Base-by-base conservation (phyloP, 2,329 filamentous ascomycete species). In the Magnaporthales sp. region DNA sequence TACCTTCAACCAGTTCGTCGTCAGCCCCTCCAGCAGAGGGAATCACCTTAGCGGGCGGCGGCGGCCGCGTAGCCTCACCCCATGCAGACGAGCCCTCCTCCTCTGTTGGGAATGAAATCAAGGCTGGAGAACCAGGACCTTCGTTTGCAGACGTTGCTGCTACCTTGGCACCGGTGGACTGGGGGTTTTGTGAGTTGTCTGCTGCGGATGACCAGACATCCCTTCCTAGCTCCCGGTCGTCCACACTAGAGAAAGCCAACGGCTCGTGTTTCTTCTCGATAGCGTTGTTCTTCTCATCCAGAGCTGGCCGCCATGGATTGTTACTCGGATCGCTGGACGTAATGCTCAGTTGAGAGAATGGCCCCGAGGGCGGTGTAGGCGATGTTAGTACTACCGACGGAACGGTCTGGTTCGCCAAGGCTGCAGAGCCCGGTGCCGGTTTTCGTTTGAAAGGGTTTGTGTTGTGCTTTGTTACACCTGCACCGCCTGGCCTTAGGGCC, bases 391-490 rank as follows among this genome's bases (percentile, higher is more conserved):
- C 22, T 15, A 64, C 15, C 26, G 51, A 29, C 26, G 54, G n/a
- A 19, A n/a, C 29, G 66, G 58, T 30, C 66, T 66, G 65, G 67
- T 22, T 62, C 61, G 67, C 26, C 69, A 64, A 63, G 68, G 67
- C 66, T 29, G 60, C 65, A 56, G 60, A 60, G 22, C 54, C 60
- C 24, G 63, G 70, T 4, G 78, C 67, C 4, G 75, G 75, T 69
- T 83, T 83, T 67, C 82, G 80, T 68, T 82, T 83, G 72, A 86
- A 86, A 0, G 84, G 84, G 66, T 86, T 86, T 24, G 83, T 85
- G 67, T 82, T 74, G 24, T 73, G 68, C 66, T 68, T 68, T 31
- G 61, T 38, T 4, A 66, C 67, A 22, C 54, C 66, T n/a, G 38
- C 69, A 68, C 62, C 68, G 26, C 77, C 77, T 0, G 78, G 78